Base-by-base conservation (phyloP, 371 early-diverging fungal species). In the Chytridium lagenaria region DNA sequence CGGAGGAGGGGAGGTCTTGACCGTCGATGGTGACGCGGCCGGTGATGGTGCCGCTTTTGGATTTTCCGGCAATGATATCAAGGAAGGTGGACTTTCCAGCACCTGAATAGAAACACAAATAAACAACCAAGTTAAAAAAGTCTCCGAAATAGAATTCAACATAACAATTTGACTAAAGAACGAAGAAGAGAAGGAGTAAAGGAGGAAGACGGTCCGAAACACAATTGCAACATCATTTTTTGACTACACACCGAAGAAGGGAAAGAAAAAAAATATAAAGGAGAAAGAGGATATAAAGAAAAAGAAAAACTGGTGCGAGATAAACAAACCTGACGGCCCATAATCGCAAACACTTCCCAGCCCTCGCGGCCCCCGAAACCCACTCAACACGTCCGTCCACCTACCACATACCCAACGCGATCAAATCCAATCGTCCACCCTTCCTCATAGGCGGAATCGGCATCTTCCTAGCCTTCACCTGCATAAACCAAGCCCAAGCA, bases 31-130 rank as follows among this genome's bases (percentile, higher is more conserved):
- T 67, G 19, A 72, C 51, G 7, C 55, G 37, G 16, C 73, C 77
- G 26, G 50, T 19, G 10, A 72, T 49, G n/a, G 28, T 59, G 3
- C 94, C 94, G 1, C 88, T 78, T 73, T 94, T 95, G 71, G 91
- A 87, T 52, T 95, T 91, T 1, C 94, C 89, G 0, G 98, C 93
- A 3, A 99, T 72, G 51, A 98, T 94, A 75, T 98, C 98, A 49
- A 95, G 78, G 59, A 92, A 87, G 12, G 92, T 92, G n/a, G 92
- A 91, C 77, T 95, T 96, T 67, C 94, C 92, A n/a, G 87, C 93
- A 64, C 82, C 61, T 61, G 12, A 70, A 66, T 33, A n/a, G n/a
- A n/a, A n/a, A n/a, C n/a, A n/a, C n/a, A n/a, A n/a, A n/a, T n/a
- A n/a, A n/a, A n/a, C n/a, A n/a, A n/a, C n/a, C n/a, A n/a, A n/a